Conservation (phyloP, 148 eudicot genomes). For the Polygonum aviculare region DNA sequence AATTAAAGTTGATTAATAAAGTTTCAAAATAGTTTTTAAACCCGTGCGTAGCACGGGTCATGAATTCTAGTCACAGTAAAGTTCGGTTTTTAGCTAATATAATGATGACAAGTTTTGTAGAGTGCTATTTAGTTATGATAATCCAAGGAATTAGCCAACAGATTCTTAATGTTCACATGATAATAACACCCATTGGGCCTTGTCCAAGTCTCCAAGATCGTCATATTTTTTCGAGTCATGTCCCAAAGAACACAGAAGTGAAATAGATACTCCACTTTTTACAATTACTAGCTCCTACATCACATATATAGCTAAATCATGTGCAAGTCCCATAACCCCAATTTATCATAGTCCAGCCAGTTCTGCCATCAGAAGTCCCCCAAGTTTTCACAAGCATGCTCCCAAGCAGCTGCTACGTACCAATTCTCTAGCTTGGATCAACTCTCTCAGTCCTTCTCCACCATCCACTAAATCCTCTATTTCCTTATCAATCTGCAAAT, state of each 20-base stretch:
- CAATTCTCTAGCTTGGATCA: conserved; percentile 38
- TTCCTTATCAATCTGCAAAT: conserved; percentile 38
- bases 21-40: too few relatives aligned
- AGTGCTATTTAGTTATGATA: too few relatives aligned
- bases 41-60: too few relatives aligned
- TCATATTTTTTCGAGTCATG: background rate
- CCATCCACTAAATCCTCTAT: conserved; percentile 26
- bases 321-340: background rate
- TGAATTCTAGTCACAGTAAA: too few relatives aligned
- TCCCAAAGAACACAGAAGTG: background rate
- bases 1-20: too few relatives aligned
- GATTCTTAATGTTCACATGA: too few relatives aligned
- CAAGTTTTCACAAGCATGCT: conserved; percentile 23
- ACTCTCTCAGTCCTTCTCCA: conserved; percentile 29
- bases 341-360: background rate
- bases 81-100: too few relatives aligned
- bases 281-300: background rate
- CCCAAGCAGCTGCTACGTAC: conserved; percentile 50
- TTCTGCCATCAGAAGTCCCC: background rate
- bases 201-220: background rate
- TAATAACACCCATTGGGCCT: background rate
- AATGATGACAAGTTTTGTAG: too few relatives aligned
- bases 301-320: background rate
- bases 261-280: background rate
- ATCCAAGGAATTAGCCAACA: too few relatives aligned